Conservation (phyloP, 1,284 basidiomycete species). For the Meira miltonrushii region DNA sequence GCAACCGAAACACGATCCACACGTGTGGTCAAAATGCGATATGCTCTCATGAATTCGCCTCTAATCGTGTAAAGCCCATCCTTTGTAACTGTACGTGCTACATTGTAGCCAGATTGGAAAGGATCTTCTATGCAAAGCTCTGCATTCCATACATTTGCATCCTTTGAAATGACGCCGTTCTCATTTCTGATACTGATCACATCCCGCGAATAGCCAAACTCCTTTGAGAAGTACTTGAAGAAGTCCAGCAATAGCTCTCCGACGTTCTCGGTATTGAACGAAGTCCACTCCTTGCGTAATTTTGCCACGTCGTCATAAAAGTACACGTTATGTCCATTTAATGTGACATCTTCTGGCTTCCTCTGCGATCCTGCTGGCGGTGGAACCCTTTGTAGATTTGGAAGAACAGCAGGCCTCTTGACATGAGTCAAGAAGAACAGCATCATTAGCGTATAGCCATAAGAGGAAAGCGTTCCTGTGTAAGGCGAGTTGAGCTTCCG, state of each 20-base stretch:
- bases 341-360: slow-evolving; percentile 67
- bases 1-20: slow-evolving; percentile 32
- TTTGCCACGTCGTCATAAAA: slow-evolving; percentile 97
- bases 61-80: slow-evolving; percentile 95
- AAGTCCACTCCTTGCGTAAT: slow-evolving; percentile 83
- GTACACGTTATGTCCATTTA: slow-evolving; percentile 59
- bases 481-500: slow-evolving; percentile 98
- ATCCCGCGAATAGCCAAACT: slow-evolving; percentile 84
- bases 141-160: slow-evolving; percentile 84
- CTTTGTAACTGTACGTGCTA: slow-evolving; percentile 89
- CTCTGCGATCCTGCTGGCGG: slow-evolving; percentile 28
- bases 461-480: slow-evolving; percentile 90
- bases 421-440: slow-evolving; percentile 96
- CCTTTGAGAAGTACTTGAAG: slow-evolving; percentile 90
- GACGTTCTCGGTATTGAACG: slow-evolving; percentile 84
- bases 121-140: slow-evolving; percentile 73
- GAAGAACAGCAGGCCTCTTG: slow-evolving; percentile 58
- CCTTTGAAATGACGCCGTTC: slow-evolving; percentile 76
- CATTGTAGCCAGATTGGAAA: slow-evolving; percentile 91
- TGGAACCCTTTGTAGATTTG: slow-evolving; percentile 54
- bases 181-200: slow-evolving; percentile 81
- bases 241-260: slow-evolving; percentile 97
- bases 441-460: slow-evolving; percentile 94
- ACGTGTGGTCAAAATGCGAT: slow-evolving; percentile 57
- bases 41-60: slow-evolving; percentile 95